Conservation (phyloP, 169 alveolate species). For the Cyclospora cayetanensis region DNA sequence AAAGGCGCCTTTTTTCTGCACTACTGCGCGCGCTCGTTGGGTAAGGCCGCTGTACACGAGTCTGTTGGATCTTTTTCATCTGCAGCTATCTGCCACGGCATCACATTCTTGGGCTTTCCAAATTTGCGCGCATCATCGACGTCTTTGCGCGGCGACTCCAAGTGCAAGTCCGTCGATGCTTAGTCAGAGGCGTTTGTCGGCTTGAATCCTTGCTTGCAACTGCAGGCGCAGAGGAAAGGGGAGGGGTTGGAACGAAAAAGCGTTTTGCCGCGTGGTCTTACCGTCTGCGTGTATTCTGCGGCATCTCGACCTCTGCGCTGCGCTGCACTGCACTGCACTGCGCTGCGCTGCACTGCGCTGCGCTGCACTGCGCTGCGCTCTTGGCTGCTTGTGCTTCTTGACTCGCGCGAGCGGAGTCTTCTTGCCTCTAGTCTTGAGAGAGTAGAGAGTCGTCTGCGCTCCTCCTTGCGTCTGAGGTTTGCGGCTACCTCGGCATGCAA, state of each 20-base stretch:
- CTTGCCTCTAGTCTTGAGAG: neutral
- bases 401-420: too few relatives aligned
- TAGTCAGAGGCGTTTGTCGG: neutral
- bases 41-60: neutral
- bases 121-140: conserved; percentile 66
- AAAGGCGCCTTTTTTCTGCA: neutral
- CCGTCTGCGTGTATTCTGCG: neutral
- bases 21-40: neutral
- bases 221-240: neutral
- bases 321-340: neutral
- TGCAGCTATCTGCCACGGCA: conserved; percentile 69
- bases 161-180: conserved; percentile 64
- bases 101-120: conserved; percentile 69
- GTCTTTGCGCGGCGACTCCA: conserved; percentile 70
- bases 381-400: too few relatives aligned
- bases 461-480: neutral
- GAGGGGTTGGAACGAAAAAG: neutral
- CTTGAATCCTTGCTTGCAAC: neutral
- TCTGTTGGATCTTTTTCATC: neutral
- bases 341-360: too few relatives aligned
- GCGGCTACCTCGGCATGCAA: neutral
- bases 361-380: too few relatives aligned
- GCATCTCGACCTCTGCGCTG: neutral
- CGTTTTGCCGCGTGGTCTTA: neutral
- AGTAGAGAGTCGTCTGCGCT: neutral